These are phyloP conservation scores for Eimeria tenella DNA, from an alignment of 169 alveolate genomes.

Conservation along the genomic window DNA sequence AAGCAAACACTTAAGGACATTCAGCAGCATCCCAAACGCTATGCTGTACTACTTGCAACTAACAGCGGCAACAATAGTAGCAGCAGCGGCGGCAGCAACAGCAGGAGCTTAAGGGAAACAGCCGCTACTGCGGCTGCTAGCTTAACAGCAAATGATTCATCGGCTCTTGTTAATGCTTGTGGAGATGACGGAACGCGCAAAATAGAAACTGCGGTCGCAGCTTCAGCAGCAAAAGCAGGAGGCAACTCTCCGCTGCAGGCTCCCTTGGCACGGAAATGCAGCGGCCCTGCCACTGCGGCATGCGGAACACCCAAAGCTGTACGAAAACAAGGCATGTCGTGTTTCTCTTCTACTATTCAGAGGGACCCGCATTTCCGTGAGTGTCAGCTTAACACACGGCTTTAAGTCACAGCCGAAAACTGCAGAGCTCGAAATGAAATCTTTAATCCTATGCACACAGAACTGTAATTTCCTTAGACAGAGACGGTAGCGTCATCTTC, in stretches of 20 bases:
- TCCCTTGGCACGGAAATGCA: conserved; percentile 13
- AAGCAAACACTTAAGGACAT: conserved; percentile 58
- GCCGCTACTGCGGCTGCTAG: background rate
- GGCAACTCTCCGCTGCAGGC: background rate
- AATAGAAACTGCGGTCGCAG: background rate
- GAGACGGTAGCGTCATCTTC: no score
- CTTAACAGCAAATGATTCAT: background rate
- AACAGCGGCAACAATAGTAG: conserved; percentile 22
- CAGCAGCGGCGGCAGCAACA: conserved; percentile 8
- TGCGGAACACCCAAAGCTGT: background rate
- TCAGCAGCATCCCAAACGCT: conserved; percentile 66
- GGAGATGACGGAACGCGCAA: background rate
- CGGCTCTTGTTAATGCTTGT: background rate
- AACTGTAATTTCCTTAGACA: no score
- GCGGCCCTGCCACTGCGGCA: conserved; percentile 10
- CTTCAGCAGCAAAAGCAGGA: background rate
- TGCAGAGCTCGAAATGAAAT: no score
- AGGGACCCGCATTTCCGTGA: background rate
- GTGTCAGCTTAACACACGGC: background rate
- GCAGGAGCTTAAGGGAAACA: background rate
- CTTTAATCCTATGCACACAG: no score
- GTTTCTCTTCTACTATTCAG: background rate
- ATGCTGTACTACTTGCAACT: conserved; percentile 65
- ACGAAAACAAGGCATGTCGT: background rate
- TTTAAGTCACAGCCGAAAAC: background rate